Percentiles rank a stretch among this genome's conserved stretches.
phyloP scores from a whole-genome alignment of 2,329 filamentous ascomycete species.

The Xylaria multiplex region DNA sequence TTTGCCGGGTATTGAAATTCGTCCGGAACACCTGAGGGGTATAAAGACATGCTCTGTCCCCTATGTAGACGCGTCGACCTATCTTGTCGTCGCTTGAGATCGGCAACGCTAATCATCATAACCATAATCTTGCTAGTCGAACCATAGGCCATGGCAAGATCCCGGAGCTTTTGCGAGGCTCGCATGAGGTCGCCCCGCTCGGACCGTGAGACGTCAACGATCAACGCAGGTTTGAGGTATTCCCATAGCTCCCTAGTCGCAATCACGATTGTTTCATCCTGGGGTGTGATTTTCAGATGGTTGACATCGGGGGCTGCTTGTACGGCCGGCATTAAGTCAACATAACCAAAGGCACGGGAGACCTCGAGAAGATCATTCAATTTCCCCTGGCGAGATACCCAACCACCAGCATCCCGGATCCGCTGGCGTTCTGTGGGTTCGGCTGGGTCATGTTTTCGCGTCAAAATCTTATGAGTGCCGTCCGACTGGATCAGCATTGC shows the following conservation, averaged over 20 bases:
- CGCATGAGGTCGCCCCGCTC: conserved; percentile 93
- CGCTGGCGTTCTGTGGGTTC: conserved; percentile 84
- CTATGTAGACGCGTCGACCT: conserved; percentile 73
- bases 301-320: conserved; percentile 89
- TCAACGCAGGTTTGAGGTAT: conserved; percentile 86
- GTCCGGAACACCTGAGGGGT: conserved; percentile 77
- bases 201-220: conserved; percentile 88
- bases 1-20: conserved; percentile 72
- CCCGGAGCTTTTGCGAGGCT: conserved; percentile 91
- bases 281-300: conserved; percentile 81
- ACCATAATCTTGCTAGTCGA: conserved; percentile 97
- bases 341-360: conserved; percentile 93
- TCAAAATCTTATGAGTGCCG: conserved; percentile 83
- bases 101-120: conserved; percentile 94
- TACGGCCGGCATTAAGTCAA: conserved; percentile 89
- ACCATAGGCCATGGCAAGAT: conserved; percentile 94
- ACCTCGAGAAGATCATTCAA: conserved; percentile 92
- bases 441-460: conserved; percentile 91
- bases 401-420: conserved; percentile 93
- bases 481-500: conserved; percentile 95
- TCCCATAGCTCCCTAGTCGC: conserved; percentile 96
- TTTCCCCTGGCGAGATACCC: conserved; percentile 92
- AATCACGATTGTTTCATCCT: conserved; percentile 92
- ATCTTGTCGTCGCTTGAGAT: conserved; percentile 84
- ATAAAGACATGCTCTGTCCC: conserved; percentile 86